A percentile compares a stretch with the other conserved stretches of the same genome.
phyloP scores from a whole-genome alignment of 495 filamentous ascomycete genomes.

The Aspergillus heteromorphus region DNA sequence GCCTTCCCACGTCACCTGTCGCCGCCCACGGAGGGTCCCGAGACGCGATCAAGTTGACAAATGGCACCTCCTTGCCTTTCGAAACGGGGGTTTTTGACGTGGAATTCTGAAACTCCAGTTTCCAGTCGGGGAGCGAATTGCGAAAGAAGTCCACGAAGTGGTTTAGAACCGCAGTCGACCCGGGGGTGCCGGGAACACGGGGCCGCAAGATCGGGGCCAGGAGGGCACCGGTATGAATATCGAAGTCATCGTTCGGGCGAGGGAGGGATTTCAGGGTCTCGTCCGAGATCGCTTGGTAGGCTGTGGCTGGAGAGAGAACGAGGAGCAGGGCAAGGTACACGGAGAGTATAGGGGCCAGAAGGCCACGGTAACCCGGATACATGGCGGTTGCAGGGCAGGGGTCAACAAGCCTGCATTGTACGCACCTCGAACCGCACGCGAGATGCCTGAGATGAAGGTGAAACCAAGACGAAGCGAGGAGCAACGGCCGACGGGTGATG shows the following conservation, averaged over 20 bases:
- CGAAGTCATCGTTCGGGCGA: slow-evolving; percentile 67
- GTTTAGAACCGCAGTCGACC: slow-evolving; percentile 64
- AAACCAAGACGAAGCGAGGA: not conserved
- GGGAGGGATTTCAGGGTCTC: slow-evolving; percentile 62
- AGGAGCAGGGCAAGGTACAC: slow-evolving; percentile 24
- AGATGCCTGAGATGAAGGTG: not conserved
- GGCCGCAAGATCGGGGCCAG: slow-evolving; percentile 87
- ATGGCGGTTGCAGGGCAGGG: slow-evolving; percentile 19
- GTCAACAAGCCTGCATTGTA: slow-evolving; percentile 4
- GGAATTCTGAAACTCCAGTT: slow-evolving; percentile 77
- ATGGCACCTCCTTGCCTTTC: slow-evolving; percentile 64
- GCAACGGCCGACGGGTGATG: not conserved
- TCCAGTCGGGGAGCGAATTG: slow-evolving; percentile 70
- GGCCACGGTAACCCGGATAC: slow-evolving; percentile 25
- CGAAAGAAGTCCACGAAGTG: slow-evolving; percentile 83
- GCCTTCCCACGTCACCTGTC: slow-evolving; percentile 65
- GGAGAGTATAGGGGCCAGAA: slow-evolving; percentile 23
- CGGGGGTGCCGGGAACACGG: slow-evolving; percentile 80
- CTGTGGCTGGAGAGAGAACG: slow-evolving; percentile 30
- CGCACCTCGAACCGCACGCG: not conserved
- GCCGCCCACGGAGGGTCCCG: slow-evolving; percentile 81
- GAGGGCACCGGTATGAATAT: slow-evolving; percentile 67
- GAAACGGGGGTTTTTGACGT: slow-evolving; percentile 73
- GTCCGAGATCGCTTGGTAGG: slow-evolving; percentile 72
- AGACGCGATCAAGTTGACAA: slow-evolving; percentile 80